These are phyloP conservation scores for Pythium aquatile DNA, from an alignment of 352 stramenopile genomes.

Conservation along the genomic window DNA sequence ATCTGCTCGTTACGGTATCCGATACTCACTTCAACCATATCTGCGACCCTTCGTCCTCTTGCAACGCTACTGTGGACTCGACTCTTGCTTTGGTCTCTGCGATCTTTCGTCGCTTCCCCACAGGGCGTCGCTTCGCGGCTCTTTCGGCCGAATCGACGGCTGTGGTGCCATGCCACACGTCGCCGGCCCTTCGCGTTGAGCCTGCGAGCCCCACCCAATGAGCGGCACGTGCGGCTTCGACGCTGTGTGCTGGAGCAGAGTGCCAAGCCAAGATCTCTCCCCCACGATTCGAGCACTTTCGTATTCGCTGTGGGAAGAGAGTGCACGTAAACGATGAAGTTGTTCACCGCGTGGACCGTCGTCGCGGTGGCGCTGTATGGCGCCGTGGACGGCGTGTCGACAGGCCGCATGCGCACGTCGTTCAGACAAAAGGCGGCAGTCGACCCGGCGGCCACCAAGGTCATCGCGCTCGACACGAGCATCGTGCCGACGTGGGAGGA, in stretches of 20 bases:
- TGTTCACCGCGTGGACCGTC: not conserved
- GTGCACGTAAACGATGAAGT: not conserved
- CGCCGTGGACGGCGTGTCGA: too few relatives aligned
- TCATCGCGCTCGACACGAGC: slow-evolving; percentile 8
- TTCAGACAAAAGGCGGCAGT: not conserved
- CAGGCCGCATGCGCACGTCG: not conserved
- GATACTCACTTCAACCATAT: not conserved
- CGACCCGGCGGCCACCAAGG: not conserved
- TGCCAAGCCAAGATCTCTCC: too few relatives aligned
- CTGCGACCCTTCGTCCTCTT: not conserved
- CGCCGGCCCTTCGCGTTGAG: not conserved
- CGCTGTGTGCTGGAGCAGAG: too few relatives aligned
- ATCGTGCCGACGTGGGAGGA: slow-evolving; percentile 14
- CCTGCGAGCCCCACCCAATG: not conserved
- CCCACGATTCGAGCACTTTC: not conserved
- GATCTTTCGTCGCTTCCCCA: not conserved
- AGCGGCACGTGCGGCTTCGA: not conserved
- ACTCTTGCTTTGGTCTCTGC: not conserved
- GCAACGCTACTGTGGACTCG: not conserved
- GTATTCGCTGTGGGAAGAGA: not conserved
- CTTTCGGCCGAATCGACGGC: not conserved
- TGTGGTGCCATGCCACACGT: not conserved
- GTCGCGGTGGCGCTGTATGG: not conserved
- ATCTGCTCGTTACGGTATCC: not conserved
- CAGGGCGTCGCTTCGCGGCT: not conserved